Percentiles rank a stretch among this genome's conserved stretches.
Conservation (phyloP, 306 rosid species). For the Glycyrrhiza uralensis region DNA sequence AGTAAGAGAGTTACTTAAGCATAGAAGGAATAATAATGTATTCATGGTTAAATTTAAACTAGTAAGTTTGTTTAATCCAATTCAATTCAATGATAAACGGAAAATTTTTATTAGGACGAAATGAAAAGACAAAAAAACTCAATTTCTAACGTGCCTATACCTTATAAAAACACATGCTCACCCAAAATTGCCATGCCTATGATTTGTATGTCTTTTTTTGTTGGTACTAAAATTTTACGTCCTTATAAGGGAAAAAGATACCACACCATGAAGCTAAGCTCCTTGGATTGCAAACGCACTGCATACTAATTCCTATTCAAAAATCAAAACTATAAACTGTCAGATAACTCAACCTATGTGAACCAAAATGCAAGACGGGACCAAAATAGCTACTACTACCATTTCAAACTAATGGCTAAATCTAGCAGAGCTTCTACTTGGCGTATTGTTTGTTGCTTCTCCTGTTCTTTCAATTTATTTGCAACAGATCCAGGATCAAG, state of each 20-base stretch:
- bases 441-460: conserved; percentile 67
- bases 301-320: neutral
- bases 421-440: conserved; percentile 78
- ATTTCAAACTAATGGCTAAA: conserved; percentile 63
- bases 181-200: neutral
- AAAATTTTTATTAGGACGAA: too few relatives aligned
- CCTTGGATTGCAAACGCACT: conserved; percentile 5
- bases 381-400: conserved; percentile 68
- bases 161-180: neutral
- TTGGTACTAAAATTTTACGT: neutral
- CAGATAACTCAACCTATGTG: neutral
- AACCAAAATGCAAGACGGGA: conserved; percentile 10
- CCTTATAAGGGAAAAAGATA: neutral
- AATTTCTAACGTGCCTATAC: neutral
- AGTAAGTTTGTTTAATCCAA: too few relatives aligned
- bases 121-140: neutral
- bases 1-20: too few relatives aligned
- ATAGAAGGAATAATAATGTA: too few relatives aligned
- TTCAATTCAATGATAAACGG: too few relatives aligned
- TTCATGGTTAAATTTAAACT: too few relatives aligned
- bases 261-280: conserved; percentile 13
- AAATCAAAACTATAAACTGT: neutral
- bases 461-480: conserved; percentile 76
- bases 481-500: conserved; percentile 84
- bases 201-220: neutral